These are phyloP conservation scores for Neohortaea acidophila DNA, from an alignment of 495 filamentous ascomycete species.

Conservation along the genomic window DNA sequence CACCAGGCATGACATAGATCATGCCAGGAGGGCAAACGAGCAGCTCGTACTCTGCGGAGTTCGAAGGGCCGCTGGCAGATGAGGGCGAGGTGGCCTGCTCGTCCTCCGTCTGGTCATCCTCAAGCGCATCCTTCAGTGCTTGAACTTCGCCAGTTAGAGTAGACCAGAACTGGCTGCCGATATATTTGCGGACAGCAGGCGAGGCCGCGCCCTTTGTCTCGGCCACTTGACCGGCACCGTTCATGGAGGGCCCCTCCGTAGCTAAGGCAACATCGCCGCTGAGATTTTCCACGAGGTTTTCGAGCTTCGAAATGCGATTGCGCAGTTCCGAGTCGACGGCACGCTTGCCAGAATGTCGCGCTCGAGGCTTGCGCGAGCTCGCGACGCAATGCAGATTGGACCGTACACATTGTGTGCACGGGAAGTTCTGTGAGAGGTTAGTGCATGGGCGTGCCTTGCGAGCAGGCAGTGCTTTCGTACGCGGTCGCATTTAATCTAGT, in stretches of 20 bases:
- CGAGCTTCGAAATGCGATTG: constrained; percentile 16
- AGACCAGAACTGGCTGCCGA: constrained; percentile 13
- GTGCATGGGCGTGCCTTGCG: too few species aligned
- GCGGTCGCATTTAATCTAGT: constrained; percentile 18
- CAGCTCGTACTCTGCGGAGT: constrained; percentile 8
- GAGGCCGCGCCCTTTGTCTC: constrained; percentile 1
- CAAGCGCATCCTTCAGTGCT: constrained; percentile 14
- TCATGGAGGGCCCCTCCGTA: not conserved
- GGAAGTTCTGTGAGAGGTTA: too few species aligned
- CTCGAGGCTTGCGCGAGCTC: constrained; percentile 13
- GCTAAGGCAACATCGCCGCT: constrained; percentile 11
- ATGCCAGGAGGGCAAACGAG: constrained; percentile 12
- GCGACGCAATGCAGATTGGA: constrained; percentile 11
- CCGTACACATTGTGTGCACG: constrained; percentile 13
- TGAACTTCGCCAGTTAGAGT: constrained; percentile 13
- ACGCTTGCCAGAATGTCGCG: constrained; percentile 11
- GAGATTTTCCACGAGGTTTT: constrained; percentile 14
- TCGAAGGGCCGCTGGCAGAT: not conserved
- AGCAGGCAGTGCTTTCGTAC: too few species aligned
- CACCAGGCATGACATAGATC: constrained; percentile 15
- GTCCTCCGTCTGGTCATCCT: constrained; percentile 5
- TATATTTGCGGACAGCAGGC: constrained; percentile 8
- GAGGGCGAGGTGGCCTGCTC: not conserved
- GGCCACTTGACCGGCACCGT: too few species aligned
- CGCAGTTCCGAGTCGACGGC: constrained; percentile 13